A percentile compares a stretch with the other conserved stretches of the same genome.
phyloP scores from a whole-genome alignment of 164 flowering plant species.

The Magnolia changhungtana region DNA sequence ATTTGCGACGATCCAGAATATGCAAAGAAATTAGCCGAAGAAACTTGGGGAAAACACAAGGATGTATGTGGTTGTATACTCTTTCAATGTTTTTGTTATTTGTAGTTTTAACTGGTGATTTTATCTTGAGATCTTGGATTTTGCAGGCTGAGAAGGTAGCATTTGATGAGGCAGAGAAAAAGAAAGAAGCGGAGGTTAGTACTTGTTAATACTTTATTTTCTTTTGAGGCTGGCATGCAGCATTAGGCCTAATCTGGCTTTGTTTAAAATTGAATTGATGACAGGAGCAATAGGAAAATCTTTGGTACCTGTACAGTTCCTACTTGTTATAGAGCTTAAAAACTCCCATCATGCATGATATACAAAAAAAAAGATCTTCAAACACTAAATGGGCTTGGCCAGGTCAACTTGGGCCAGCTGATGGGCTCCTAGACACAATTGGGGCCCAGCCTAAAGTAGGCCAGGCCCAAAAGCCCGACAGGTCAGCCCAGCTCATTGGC shows the following conservation, averaged over 20 bases:
- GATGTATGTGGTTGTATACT: conserved; percentile 43
- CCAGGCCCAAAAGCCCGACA: no score
- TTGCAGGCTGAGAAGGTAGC: conserved; percentile 91
- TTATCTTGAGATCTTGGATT: conserved; percentile 7
- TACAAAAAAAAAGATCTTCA: no score
- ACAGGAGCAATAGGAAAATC: no score
- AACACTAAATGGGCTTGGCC: no score
- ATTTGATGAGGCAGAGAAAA: conserved; percentile 89
- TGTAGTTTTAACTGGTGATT: not conserved
- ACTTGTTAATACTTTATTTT: not conserved
- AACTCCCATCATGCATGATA: no score
- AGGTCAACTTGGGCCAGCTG: no score
- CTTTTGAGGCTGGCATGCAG: not conserved
- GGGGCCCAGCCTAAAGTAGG: no score
- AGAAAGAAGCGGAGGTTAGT: conserved; percentile 76
- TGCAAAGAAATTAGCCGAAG: conserved; percentile 83
- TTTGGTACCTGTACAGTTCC: no score
- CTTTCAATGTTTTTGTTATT: not conserved
- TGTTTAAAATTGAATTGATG: not conserved
- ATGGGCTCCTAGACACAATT: no score
- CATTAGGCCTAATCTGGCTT: not conserved
- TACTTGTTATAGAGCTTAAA: no score
- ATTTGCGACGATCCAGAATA: conserved; percentile 76
- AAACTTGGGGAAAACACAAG: conserved; percentile 86
- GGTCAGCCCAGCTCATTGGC: no score